These are phyloP conservation scores for Globisporangium nodosum DNA, from an alignment of 352 stramenopile species.

Conservation along the genomic window DNA sequence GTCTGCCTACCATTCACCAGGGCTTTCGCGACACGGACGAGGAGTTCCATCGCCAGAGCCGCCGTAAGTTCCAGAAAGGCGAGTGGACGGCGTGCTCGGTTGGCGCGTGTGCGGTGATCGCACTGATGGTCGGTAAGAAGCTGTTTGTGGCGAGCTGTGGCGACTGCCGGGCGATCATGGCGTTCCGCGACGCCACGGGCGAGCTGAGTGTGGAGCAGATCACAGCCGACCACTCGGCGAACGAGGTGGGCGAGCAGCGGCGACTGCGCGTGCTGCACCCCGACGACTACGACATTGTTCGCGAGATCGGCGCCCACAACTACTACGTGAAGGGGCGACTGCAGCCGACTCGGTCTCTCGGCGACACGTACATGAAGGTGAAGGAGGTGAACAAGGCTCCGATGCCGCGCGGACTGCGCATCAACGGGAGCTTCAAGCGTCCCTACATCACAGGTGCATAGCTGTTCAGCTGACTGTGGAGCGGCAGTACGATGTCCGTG, in stretches of 20 bases:
- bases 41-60: constrained; percentile 51
- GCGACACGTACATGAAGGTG: constrained; percentile 76
- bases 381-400: constrained; percentile 59
- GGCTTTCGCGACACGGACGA: constrained; percentile 58
- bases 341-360: constrained; percentile 57
- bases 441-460: constrained; percentile 37
- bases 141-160: constrained; percentile 61
- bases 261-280: constrained; percentile 49
- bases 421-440: constrained; percentile 45
- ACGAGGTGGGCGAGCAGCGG: constrained; percentile 52
- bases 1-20: not conserved
- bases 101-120: constrained; percentile 55
- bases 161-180: constrained; percentile 64
- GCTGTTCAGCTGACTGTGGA: not conserved
- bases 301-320: constrained; percentile 57
- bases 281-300: constrained; percentile 64
- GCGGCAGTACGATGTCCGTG: not conserved
- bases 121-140: constrained; percentile 44
- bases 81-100: constrained; percentile 59
- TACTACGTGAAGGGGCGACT: constrained; percentile 70
- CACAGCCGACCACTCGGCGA: constrained; percentile 61
- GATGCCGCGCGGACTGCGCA: constrained; percentile 54
- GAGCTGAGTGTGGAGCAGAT: constrained; percentile 57
- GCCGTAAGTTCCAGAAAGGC: constrained; percentile 41
- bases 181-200: constrained; percentile 43